Conservation (phyloP, 352 stramenopile genomes). For the Phytopythium helicoides region DNA sequence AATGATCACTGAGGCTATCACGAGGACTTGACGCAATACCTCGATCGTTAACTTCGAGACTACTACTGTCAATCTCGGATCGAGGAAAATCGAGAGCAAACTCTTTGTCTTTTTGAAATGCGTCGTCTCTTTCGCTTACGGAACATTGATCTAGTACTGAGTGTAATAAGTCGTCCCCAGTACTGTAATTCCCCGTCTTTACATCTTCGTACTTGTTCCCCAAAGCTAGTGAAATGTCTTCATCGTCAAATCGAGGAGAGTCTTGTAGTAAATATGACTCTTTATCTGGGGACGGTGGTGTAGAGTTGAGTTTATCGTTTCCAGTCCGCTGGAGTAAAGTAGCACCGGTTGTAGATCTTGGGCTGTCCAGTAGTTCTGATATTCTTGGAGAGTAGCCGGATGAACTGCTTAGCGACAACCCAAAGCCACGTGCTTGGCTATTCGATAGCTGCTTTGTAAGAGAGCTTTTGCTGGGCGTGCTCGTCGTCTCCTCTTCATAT, state of each 20-base stretch:
- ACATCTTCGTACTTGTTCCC: not conserved
- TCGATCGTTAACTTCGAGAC: no score
- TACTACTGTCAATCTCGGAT: no score
- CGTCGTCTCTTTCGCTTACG: not conserved
- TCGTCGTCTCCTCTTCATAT: not conserved
- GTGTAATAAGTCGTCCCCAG: not conserved
- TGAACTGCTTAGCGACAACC: not conserved
- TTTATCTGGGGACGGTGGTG: not conserved
- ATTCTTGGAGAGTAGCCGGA: not conserved
- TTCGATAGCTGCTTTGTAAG: conserved; percentile 3
- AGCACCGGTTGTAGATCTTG: not conserved
- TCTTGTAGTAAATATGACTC: not conserved
- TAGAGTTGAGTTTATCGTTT: not conserved
- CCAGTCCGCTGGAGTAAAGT: not conserved
- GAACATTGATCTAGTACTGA: not conserved
- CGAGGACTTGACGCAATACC: no score
- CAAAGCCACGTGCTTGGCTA: not conserved
- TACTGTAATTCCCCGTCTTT: not conserved
- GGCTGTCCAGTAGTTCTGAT: conserved; percentile 1
- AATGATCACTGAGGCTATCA: no score
- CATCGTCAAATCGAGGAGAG: not conserved
- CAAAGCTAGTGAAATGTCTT: not conserved
- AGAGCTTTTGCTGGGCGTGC: not conserved
- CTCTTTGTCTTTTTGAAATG: no score
- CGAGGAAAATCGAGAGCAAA: no score